Conservation (phyloP, 2,329 filamentous ascomycete genomes). For the Aspergillus costaricaensis region DNA sequence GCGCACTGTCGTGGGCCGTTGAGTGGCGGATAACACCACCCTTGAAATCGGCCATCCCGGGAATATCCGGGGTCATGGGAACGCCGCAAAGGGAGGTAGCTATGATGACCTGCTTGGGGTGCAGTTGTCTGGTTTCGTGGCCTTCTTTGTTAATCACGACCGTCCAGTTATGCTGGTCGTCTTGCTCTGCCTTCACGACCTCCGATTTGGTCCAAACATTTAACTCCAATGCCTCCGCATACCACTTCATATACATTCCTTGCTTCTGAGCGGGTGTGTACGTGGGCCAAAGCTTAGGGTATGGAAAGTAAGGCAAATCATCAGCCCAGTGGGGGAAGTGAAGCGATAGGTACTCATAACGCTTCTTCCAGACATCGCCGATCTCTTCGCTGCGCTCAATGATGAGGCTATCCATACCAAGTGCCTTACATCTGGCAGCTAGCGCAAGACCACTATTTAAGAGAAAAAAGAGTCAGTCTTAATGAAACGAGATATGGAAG, state of each 20-base stretch:
- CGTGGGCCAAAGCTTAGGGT: constrained; percentile 35
- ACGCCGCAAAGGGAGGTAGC: constrained; percentile 29
- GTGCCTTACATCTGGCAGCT: constrained; percentile 27
- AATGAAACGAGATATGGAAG: not conserved
- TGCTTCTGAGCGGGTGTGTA: constrained; percentile 36
- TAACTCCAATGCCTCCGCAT: constrained; percentile 29
- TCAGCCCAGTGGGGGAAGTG: constrained; percentile 36
- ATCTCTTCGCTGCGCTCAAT: constrained; percentile 31
- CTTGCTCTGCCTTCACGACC: constrained; percentile 25
- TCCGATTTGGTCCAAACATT: constrained; percentile 30
- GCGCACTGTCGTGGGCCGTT: constrained; percentile 22
- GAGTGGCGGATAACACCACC: constrained; percentile 28
- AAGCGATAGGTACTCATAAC: constrained; percentile 36
- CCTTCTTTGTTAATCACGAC: constrained; percentile 25
- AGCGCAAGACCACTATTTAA: constrained; percentile 26
- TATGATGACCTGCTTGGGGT: constrained; percentile 29
- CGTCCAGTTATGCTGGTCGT: constrained; percentile 22
- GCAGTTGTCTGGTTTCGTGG: constrained; percentile 24
- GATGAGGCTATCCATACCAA: constrained; percentile 32
- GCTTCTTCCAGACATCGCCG: constrained; percentile 35
- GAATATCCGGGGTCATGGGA: constrained; percentile 33
- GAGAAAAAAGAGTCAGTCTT: no score
- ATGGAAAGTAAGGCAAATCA: constrained; percentile 33
- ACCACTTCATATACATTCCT: constrained; percentile 33
- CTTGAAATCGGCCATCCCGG: constrained; percentile 29